Percentiles rank a stretch among this genome's conserved stretches.
Evolutionary conservation across 495 filamentous ascomycete species (phyloP).

Genomic region (Eremomyces bilateralis): DNA sequence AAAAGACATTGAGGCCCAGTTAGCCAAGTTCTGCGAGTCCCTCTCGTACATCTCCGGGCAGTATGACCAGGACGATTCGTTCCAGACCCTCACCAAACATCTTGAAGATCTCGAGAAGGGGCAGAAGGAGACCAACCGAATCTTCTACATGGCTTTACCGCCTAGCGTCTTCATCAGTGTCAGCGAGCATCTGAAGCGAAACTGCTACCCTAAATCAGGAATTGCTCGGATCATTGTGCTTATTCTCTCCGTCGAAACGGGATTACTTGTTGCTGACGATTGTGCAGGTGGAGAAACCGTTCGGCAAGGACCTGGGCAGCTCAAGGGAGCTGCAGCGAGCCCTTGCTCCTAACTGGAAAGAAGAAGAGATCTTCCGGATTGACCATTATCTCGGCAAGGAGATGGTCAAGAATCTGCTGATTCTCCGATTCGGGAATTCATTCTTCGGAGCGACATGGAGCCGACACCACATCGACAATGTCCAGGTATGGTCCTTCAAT

Average conservation of each 20-base stretch:
- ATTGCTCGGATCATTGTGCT: conserved; percentile 84
- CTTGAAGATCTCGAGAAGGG: conserved; percentile 71
- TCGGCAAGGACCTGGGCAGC: conserved; percentile 88
- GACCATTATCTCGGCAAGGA: conserved; percentile 99
- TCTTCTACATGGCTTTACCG: conserved; percentile 98
- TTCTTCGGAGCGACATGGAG: conserved; percentile 99
- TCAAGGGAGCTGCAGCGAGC: conserved; percentile 90
- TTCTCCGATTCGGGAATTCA: conserved; percentile 94
- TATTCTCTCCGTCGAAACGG: conserved; percentile 1
- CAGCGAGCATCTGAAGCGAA: conserved; percentile 87
- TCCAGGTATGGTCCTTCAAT: conserved; percentile 39
- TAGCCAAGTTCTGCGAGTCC: conserved; percentile 66
- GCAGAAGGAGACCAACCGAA: conserved; percentile 62
- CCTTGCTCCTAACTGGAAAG: conserved; percentile 92
- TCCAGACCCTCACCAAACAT: conserved; percentile 71
- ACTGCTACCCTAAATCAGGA: conserved; percentile 78
- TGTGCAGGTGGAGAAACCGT: conserved; percentile 87
- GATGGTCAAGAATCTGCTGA: conserved; percentile 99
- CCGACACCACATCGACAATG: conserved; percentile 97
- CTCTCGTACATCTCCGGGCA: conserved; percentile 91
- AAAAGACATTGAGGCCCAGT: conserved; percentile 89
- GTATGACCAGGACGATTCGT: conserved; percentile 94
- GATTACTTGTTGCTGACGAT: background rate
- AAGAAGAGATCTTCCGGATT: conserved; percentile 98
- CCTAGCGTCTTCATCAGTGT: conserved; percentile 96